phyloP scores from a whole-genome alignment of 768 basidiomycete species.

The Clavaria fumosa region DNA sequence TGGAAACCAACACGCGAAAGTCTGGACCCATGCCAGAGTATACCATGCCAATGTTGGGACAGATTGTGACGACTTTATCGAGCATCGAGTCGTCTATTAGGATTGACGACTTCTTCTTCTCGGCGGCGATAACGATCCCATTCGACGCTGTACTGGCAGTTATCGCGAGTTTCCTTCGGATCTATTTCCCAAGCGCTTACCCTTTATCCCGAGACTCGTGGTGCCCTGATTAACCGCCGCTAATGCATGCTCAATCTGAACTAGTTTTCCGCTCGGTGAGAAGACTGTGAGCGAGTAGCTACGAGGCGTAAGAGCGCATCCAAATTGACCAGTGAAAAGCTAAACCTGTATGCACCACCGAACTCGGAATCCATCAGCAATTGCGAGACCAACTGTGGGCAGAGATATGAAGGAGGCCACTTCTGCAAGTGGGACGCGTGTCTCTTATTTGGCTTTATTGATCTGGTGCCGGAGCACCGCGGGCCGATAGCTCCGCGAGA shows the following conservation, averaged over 20 bases:
- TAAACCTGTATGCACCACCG: constrained; percentile 68
- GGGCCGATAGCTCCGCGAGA: too few species aligned
- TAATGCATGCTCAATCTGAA: constrained; percentile 98
- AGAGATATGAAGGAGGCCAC: too few species aligned
- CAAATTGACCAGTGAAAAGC: too few species aligned
- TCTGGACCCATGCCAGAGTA: constrained; percentile 99
- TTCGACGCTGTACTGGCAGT: constrained; percentile 60
- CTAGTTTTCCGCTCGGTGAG: constrained; percentile 96
- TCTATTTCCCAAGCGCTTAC: constrained; percentile 27
- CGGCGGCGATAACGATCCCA: constrained; percentile 97
- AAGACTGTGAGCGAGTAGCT: constrained; percentile 99
- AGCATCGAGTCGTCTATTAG: constrained; percentile 96
- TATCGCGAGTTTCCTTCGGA: constrained; percentile 9
- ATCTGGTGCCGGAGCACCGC: too few species aligned
- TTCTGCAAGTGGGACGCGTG: too few species aligned
- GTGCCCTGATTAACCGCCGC: constrained; percentile 93
- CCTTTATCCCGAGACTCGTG: constrained; percentile 97
- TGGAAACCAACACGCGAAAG: constrained; percentile 85
- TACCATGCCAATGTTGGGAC: constrained; percentile 98
- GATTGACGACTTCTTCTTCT: constrained; percentile 97
- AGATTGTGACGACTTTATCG: constrained; percentile 93
- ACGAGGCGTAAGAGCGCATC: constrained; percentile 10
- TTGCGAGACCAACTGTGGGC: too few species aligned
- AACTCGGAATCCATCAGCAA: constrained; percentile 82
- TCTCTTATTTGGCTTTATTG: too few species aligned